Conservation (phyloP, 768 basidiomycete species). For the Lactarius tabidus region DNA sequence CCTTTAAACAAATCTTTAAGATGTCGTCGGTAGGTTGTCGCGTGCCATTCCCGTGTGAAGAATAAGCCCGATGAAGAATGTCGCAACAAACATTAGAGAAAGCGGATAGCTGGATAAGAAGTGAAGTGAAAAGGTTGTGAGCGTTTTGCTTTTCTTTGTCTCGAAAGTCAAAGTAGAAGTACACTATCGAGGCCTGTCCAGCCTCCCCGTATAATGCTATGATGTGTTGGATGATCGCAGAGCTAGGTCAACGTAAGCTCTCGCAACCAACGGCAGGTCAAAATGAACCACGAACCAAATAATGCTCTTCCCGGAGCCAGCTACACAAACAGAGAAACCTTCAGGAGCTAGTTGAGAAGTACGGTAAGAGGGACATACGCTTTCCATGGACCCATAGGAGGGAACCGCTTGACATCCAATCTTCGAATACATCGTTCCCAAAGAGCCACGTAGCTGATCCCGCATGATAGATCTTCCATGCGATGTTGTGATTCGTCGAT, state of each 20-base stretch:
- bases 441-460: background rate
- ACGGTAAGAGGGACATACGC: background rate
- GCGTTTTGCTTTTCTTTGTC: background rate
- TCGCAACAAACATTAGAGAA: background rate
- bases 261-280: background rate
- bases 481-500: slow-evolving; percentile 1
- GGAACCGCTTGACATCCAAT: slow-evolving; percentile 1
- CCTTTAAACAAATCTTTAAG: background rate
- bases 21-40: background rate
- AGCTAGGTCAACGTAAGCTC: background rate
- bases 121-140: background rate
- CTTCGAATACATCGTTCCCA: background rate
- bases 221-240: background rate
- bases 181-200: background rate
- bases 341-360: background rate
- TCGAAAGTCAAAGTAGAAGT: background rate
- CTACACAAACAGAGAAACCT: background rate
- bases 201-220: background rate
- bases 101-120: background rate
- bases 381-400: slow-evolving; percentile 7
- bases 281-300: background rate
- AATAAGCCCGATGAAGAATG: background rate
- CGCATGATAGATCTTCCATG: too few relatives aligned
- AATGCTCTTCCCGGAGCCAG: background rate
- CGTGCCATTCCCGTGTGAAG: background rate